Conservation (phyloP, 768 basidiomycete genomes). For the Leucosporidium creatinivorum region DNA sequence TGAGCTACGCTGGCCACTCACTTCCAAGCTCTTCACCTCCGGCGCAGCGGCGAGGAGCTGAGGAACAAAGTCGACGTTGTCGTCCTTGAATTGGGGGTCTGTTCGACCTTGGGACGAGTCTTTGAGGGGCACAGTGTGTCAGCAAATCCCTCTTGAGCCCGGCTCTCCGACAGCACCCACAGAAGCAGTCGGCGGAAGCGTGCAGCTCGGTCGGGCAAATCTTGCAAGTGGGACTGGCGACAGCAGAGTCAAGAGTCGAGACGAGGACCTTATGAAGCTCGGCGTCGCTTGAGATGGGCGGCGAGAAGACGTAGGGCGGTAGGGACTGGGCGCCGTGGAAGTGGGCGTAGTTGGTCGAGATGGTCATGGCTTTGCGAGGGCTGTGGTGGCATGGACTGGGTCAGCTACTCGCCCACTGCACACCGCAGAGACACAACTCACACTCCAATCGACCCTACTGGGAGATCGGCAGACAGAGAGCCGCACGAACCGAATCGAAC, state of each 20-base stretch:
- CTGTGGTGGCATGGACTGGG: conserved; percentile 61
- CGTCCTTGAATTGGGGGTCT: conserved; percentile 64
- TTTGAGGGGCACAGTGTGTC: too few species aligned
- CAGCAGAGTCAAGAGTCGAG: not conserved
- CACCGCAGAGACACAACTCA: conserved; percentile 33
- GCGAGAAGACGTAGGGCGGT: conserved; percentile 59
- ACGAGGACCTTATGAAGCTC: not conserved
- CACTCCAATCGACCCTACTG: not conserved
- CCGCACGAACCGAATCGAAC: conserved; percentile 44
- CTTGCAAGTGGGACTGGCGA: conserved; percentile 41
- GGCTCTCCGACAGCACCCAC: not conserved
- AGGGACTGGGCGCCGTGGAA: conserved; percentile 48
- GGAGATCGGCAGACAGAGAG: not conserved
- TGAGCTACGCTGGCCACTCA: conserved; percentile 35
- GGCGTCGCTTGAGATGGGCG: conserved; percentile 47
- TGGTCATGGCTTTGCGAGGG: conserved; percentile 59
- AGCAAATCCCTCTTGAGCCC: too few species aligned
- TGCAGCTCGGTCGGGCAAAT: conserved; percentile 50
- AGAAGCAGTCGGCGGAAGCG: conserved; percentile 72
- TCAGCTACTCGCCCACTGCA: conserved; percentile 60
- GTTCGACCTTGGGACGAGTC: conserved; percentile 74
- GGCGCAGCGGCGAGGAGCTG: conserved; percentile 50
- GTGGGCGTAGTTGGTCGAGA: conserved; percentile 68
- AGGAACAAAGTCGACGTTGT: conserved; percentile 59
- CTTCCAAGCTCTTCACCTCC: conserved; percentile 64